phyloP scores from a whole-genome alignment of 768 basidiomycete genomes.

The Lentinula guzmanii region DNA sequence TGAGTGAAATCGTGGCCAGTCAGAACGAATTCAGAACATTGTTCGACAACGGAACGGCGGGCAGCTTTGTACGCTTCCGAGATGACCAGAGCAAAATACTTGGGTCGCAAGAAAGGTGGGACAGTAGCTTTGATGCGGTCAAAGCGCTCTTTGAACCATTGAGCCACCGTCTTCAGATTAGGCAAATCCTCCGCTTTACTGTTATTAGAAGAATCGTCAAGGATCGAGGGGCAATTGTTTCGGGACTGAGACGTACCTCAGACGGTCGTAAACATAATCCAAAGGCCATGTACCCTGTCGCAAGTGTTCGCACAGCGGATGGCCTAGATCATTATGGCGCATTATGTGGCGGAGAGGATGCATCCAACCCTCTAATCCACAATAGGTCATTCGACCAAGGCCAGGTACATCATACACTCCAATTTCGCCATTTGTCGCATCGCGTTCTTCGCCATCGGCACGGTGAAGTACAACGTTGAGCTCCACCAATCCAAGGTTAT shows the following conservation, averaged over 20 bases:
- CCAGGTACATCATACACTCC: constrained; percentile 82
- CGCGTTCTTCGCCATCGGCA: constrained; percentile 86
- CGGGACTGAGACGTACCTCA: constrained; percentile 47
- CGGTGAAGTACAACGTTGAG: constrained; percentile 86
- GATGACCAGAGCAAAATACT: constrained; percentile 91
- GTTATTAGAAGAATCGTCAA: constrained; percentile 1
- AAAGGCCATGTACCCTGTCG: constrained; percentile 89
- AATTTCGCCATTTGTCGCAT: constrained; percentile 75
- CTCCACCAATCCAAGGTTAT: constrained; percentile 73
- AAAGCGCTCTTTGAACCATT: constrained; percentile 88
- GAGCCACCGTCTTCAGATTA: constrained; percentile 58
- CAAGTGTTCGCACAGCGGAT: constrained; percentile 83
- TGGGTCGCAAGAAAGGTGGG: constrained; percentile 88
- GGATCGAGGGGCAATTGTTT: constrained; percentile 4
- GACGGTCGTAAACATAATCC: constrained; percentile 73
- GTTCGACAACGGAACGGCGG: constrained; percentile 75
- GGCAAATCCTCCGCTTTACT: constrained; percentile 65
- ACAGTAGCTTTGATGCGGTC: constrained; percentile 68
- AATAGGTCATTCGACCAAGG: constrained; percentile 74
- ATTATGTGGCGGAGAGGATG: constrained; percentile 78
- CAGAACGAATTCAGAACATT: constrained; percentile 80
- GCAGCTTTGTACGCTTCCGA: constrained; percentile 92
- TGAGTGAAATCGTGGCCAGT: constrained; percentile 88
- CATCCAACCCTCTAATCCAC: constrained; percentile 98
- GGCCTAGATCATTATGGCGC: constrained; percentile 88